These are phyloP conservation scores for Monilinia aucupariae DNA, from an alignment of 2,329 filamentous ascomycete genomes.

Conservation along the genomic window DNA sequence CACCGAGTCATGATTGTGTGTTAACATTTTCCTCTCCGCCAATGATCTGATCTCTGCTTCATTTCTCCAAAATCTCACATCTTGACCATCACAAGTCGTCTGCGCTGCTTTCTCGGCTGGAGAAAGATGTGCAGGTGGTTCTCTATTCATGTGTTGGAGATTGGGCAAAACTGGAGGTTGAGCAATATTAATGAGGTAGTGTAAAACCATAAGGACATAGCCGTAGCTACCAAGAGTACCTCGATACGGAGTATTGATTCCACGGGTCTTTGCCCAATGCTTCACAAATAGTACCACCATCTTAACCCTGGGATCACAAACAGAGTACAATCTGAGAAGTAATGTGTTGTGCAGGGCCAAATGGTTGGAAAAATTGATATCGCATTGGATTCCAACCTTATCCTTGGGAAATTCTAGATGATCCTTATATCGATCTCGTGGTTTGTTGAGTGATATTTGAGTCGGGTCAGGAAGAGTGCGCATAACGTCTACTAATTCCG, in stretches of 20 bases:
- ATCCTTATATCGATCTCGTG: constrained; percentile 50
- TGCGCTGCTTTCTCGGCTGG: constrained; percentile 38
- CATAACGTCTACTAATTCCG: constrained; percentile 26
- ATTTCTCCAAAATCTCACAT: constrained; percentile 73
- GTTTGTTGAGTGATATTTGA: constrained; percentile 44
- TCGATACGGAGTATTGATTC: constrained; percentile 80
- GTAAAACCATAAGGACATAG: constrained; percentile 86
- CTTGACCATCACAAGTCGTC: constrained; percentile 54
- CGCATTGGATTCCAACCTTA: constrained; percentile 77
- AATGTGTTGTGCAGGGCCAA: constrained; percentile 79
- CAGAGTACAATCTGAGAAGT: constrained; percentile 76
- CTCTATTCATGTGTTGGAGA: constrained; percentile 57
- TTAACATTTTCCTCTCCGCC: constrained; percentile 54
- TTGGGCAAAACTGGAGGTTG: constrained; percentile 80
- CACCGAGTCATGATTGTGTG: constrained; percentile 62
- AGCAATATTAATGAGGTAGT: constrained; percentile 80
- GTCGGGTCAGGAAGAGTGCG: constrained; percentile 37
- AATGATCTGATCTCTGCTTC: constrained; percentile 62
- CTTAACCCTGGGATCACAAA: constrained; percentile 70
- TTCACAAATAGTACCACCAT: constrained; percentile 83
- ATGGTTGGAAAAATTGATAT: constrained; percentile 86
- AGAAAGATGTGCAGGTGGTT: constrained; percentile 40
- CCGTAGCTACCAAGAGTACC: constrained; percentile 87
- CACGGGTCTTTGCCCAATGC: constrained; percentile 79
- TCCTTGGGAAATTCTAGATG: constrained; percentile 71